Percentiles rank a stretch among this genome's conserved stretches.
phyloP scores from a whole-genome alignment of 2,329 filamentous ascomycete species.

The Aschersonia sp. region DNA sequence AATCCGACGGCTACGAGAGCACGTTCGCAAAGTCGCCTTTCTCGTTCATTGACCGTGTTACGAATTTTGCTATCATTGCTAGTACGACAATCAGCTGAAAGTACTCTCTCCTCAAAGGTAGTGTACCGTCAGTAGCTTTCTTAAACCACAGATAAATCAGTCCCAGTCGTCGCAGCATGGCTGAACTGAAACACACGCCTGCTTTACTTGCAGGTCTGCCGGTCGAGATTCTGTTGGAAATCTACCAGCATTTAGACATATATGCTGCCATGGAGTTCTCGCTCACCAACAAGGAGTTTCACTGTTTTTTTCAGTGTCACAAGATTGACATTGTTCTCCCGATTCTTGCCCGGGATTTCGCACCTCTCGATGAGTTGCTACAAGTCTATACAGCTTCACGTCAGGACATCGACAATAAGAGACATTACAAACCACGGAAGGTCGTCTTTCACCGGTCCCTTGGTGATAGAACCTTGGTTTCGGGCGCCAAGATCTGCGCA shows the following conservation, averaged over 20 bases:
- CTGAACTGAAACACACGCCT: slow-evolving; percentile 6
- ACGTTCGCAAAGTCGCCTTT: no score
- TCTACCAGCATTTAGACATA: slow-evolving; percentile 30
- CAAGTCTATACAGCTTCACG: slow-evolving; percentile 28
- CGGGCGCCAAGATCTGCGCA: slow-evolving; percentile 4
- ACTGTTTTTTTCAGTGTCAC: slow-evolving; percentile 24
- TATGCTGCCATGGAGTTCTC: slow-evolving; percentile 23
- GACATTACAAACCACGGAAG: slow-evolving; percentile 22
- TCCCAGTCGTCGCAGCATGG: neutral
- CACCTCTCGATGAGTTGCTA: slow-evolving; percentile 30
- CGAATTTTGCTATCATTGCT: no score
- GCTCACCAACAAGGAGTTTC: slow-evolving; percentile 21
- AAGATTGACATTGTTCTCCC: slow-evolving; percentile 26
- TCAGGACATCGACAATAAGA: slow-evolving; percentile 18
- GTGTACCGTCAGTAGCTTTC: no score
- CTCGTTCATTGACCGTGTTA: no score
- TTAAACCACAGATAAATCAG: neutral
- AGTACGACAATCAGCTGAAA: no score
- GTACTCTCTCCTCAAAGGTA: no score
- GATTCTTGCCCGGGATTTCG: slow-evolving; percentile 26
- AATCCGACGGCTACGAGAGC: no score
- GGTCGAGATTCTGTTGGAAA: slow-evolving; percentile 31
- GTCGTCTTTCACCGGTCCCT: slow-evolving; percentile 23
- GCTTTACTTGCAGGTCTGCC: slow-evolving; percentile 16
- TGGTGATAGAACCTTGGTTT: slow-evolving; percentile 15